Evolutionary conservation across 139 green algal genomes (phyloP).

Genomic region (Auxenochlorella protothecoides): DNA sequence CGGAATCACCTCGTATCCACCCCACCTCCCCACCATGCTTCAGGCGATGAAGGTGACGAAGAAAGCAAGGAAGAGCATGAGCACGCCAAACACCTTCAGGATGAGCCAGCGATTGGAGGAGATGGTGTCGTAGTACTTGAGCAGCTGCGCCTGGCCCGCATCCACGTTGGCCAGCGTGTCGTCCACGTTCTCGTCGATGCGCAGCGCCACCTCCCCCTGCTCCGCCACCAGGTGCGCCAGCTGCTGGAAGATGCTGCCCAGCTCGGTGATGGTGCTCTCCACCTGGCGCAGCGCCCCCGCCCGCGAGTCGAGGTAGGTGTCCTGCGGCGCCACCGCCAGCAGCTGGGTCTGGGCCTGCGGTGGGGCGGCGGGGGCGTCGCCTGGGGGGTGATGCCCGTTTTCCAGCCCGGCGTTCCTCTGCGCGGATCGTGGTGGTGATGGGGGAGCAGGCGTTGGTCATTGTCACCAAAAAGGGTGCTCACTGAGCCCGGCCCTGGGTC

Average conservation of each 20-base stretch:
- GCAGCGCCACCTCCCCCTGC: slow-evolving; percentile 85
- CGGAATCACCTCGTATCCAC: too few species aligned
- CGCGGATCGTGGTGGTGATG: too few species aligned
- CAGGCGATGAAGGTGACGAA: slow-evolving; percentile 80
- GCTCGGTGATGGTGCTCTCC: slow-evolving; percentile 92
- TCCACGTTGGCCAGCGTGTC: slow-evolving; percentile 94
- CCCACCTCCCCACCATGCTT: not conserved
- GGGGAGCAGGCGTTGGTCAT: too few species aligned
- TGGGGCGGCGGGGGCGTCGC: not conserved
- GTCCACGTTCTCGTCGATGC: slow-evolving; percentile 97
- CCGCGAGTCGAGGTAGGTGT: slow-evolving; percentile 45
- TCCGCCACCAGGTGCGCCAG: slow-evolving; percentile 83
- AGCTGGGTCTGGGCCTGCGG: slow-evolving; percentile 43
- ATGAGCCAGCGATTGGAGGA: slow-evolving; percentile 84
- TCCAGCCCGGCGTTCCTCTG: too few species aligned
- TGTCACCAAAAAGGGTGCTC: too few species aligned
- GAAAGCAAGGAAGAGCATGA: slow-evolving; percentile 67
- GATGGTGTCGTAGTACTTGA: slow-evolving; percentile 94
- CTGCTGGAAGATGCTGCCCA: slow-evolving; percentile 97
- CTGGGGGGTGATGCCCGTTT: not conserved
- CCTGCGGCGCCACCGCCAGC: slow-evolving; percentile 36
- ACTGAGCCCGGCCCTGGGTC: too few species aligned
- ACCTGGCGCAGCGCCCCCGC: slow-evolving; percentile 86
- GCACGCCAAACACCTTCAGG: slow-evolving; percentile 71
- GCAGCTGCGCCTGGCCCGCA: slow-evolving; percentile 80